Conservation (phyloP, 2,329 filamentous ascomycete genomes). For the Ophidiomyces ophidiicola region DNA sequence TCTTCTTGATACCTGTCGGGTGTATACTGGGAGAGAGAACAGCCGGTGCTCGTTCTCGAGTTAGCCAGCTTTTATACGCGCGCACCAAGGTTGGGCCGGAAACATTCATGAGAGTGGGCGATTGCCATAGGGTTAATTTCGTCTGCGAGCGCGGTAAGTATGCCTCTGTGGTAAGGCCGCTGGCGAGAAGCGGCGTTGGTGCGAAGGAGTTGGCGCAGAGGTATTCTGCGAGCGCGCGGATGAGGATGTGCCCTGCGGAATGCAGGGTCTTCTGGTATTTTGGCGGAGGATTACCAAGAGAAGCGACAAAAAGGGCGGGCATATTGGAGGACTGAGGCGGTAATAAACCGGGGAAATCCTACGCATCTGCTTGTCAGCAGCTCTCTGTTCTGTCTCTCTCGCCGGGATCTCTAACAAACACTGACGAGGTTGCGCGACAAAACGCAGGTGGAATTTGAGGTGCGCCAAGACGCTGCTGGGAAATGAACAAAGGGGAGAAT, state of each 20-base stretch:
- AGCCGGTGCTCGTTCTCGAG: constrained; percentile 1
- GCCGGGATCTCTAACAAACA: neutral
- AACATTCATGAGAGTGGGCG: constrained; percentile 70
- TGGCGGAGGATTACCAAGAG: constrained; percentile 69
- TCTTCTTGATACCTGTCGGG: constrained; percentile 19
- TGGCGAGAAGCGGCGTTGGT: constrained; percentile 31
- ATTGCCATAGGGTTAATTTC: constrained; percentile 60
- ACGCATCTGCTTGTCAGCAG: neutral
- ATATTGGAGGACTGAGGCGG: neutral
- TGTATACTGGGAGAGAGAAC: constrained; percentile 15
- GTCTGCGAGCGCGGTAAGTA: constrained; percentile 34
- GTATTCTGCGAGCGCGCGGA: constrained; percentile 47
- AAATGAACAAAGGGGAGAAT: no score
- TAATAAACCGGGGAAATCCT: no score
- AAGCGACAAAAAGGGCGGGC: constrained; percentile 57
- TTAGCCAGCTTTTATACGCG: constrained; percentile 45
- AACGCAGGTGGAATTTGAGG: no score
- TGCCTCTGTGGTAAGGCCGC: constrained; percentile 42
- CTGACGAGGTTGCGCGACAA: neutral
- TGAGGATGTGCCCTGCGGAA: constrained; percentile 70
- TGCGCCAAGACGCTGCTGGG: no score
- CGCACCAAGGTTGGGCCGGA: constrained; percentile 58
- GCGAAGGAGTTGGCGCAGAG: constrained; percentile 40
- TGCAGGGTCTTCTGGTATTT: constrained; percentile 67
- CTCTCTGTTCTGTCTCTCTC: neutral